Percentiles rank a stretch among this genome's conserved stretches.
These are phyloP conservation scores for Dictyostelium firmibasis DNA, from an alignment of 78 protist species.

Conservation along the genomic window DNA sequence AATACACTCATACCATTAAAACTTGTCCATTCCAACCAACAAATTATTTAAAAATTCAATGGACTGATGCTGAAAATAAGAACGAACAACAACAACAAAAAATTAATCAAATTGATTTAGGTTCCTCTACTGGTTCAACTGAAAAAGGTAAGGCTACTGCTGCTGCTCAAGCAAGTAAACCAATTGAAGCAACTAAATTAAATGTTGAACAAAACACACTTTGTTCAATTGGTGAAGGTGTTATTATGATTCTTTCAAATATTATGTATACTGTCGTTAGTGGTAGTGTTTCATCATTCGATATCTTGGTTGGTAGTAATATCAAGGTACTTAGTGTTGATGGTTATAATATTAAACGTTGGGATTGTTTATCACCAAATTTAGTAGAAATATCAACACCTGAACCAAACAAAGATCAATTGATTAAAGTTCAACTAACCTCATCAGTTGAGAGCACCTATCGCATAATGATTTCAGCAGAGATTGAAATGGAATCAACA, in stretches of 20 bases:
- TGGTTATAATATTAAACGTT: slow-evolving; percentile 37
- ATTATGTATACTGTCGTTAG: slow-evolving; percentile 5
- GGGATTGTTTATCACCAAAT: slow-evolving; percentile 59
- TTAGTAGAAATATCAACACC: slow-evolving; percentile 5
- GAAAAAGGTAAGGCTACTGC: neutral
- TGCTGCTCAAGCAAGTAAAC: neutral
- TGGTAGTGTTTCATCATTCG: slow-evolving; percentile 63
- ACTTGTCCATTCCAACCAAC: slow-evolving; percentile 26
- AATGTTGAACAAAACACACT: slow-evolving; percentile 64
- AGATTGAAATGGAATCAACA: slow-evolving; percentile 20
- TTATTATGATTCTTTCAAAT: neutral
- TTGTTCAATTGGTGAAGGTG: slow-evolving; percentile 70
- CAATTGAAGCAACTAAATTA: slow-evolving; percentile 25
- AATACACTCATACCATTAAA: neutral
- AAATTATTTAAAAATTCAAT: slow-evolving; percentile 39
- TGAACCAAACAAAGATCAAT: slow-evolving; percentile 5
- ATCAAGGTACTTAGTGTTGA: slow-evolving; percentile 30
- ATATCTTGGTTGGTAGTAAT: neutral
- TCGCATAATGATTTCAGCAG: neutral
- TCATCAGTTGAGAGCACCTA: slow-evolving; percentile 16
- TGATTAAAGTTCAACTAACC: slow-evolving; percentile 13
- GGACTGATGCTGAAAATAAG: slow-evolving; percentile 53
- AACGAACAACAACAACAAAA: neutral
- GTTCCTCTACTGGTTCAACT: slow-evolving; percentile 3
- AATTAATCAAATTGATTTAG: slow-evolving; percentile 14